Percentiles rank a stretch among this genome's conserved stretches.
These are phyloP conservation scores for Venustampulla echinocandica DNA, from an alignment of 495 filamentous ascomycete genomes.

Conservation along the genomic window DNA sequence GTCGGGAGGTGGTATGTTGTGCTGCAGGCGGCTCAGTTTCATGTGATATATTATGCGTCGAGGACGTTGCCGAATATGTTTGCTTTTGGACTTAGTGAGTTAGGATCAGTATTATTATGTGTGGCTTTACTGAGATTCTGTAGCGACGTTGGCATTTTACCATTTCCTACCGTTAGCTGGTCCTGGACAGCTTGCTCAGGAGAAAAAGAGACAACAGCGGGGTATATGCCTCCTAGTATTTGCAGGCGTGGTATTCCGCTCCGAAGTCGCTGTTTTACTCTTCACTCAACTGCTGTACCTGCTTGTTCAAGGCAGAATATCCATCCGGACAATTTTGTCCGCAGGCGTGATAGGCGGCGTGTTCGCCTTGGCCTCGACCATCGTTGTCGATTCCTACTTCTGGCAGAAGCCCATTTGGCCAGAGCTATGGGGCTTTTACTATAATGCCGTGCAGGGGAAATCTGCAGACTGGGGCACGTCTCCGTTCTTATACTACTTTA, in stretches of 20 bases:
- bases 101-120: slow-evolving; percentile 4
- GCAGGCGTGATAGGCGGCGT: slow-evolving; percentile 59
- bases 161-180: slow-evolving; percentile 52
- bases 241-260: slow-evolving; percentile 79
- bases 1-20: slow-evolving; percentile 75
- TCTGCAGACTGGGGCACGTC: slow-evolving; percentile 81
- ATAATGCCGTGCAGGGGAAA: slow-evolving; percentile 73
- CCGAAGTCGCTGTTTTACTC: slow-evolving; percentile 81
- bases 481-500: slow-evolving; percentile 78
- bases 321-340: slow-evolving; percentile 50
- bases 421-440: slow-evolving; percentile 81
- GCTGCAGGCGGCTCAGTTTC: slow-evolving; percentile 82
- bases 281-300: slow-evolving; percentile 46
- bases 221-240: slow-evolving; percentile 70
- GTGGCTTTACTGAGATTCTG: slow-evolving; percentile 19
- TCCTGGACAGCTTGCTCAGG: slow-evolving; percentile 25
- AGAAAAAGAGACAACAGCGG: slow-evolving; percentile 20
- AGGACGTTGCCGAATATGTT: slow-evolving; percentile 95
- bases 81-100: slow-evolving; percentile 70
- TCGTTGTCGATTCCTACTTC: slow-evolving; percentile 81
- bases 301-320: slow-evolving; percentile 45
- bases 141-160: slow-evolving; percentile 60
- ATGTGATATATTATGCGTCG: slow-evolving; percentile 88
- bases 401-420: slow-evolving; percentile 90
- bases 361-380: slow-evolving; percentile 53